Conservation (phyloP, 169 alveolate genomes). For the Cryptosporidium viatorum region DNA sequence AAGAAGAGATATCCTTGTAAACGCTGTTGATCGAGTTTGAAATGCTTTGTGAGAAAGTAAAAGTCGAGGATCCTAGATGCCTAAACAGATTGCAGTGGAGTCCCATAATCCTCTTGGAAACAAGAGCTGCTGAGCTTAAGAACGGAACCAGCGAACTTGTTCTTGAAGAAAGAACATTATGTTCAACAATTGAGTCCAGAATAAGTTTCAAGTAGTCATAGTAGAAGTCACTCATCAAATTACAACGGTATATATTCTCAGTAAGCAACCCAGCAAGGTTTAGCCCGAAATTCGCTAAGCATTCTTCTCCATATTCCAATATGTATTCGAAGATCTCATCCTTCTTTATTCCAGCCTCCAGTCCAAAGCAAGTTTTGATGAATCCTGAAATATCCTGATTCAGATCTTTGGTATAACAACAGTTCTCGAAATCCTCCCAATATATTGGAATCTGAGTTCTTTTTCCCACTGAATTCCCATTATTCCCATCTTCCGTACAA, state of each 20-base stretch:
- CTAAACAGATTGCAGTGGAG: constrained; percentile 25
- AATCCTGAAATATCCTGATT: constrained; percentile 49
- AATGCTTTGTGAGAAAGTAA: constrained; percentile 10
- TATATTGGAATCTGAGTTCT: background rate
- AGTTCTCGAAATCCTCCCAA: constrained; percentile 55
- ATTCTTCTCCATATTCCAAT: constrained; percentile 53
- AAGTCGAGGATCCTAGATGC: constrained; percentile 41
- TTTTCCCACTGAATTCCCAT: background rate
- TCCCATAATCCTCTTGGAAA: constrained; percentile 21
- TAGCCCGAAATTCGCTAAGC: constrained; percentile 6
- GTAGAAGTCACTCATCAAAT: constrained; percentile 19
- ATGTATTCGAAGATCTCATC: background rate
- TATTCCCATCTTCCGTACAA: background rate
- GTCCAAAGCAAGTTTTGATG: constrained; percentile 36
- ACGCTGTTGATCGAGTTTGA: constrained; percentile 9
- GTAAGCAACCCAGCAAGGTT: constrained; percentile 12
- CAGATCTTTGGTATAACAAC: constrained; percentile 61
- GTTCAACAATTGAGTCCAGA: constrained; percentile 30
- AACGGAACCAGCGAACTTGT: constrained; percentile 32
- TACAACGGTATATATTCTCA: constrained; percentile 59
- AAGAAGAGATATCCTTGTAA: constrained; percentile 30
- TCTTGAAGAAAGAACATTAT: constrained; percentile 3
- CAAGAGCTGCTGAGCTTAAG: constrained; percentile 13
- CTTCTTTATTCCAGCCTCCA: background rate
- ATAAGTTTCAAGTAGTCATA: constrained; percentile 20